These are phyloP conservation scores for Alisma plantagoaquatica DNA, from an alignment of 106 monocot species.

Conservation along the genomic window DNA sequence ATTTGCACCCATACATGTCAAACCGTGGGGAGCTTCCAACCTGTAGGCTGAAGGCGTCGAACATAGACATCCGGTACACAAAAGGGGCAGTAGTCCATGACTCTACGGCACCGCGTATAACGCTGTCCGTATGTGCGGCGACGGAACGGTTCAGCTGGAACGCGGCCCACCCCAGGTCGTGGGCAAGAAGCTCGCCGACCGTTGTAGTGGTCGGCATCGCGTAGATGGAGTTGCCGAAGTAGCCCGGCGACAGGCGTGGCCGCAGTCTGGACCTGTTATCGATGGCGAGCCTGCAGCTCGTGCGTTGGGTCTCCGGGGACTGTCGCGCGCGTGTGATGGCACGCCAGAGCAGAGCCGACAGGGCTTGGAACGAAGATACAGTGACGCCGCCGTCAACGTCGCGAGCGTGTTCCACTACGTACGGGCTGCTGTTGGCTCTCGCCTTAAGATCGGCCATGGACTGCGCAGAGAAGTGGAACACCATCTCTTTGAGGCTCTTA, in stretches of 20 bases:
- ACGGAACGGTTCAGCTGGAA: constrained; percentile 18
- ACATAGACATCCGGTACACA: constrained; percentile 5
- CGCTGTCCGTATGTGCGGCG: constrained; percentile 22
- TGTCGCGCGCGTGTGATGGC: constrained; percentile 36
- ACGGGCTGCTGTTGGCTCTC: constrained; percentile 49
- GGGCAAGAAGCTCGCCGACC: constrained; percentile 33
- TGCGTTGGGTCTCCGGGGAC: constrained; percentile 16
- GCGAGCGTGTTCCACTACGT: constrained; percentile 2
- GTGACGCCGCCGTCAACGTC: neutral
- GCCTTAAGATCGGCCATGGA: constrained; percentile 39
- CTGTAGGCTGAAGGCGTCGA: neutral
- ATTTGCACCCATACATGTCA: constrained; percentile 19
- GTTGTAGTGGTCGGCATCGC: constrained; percentile 13
- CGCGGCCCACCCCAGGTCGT: constrained; percentile 49
- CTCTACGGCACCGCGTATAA: constrained; percentile 11
- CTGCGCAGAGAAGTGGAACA: constrained; percentile 49
- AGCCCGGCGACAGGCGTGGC: constrained; percentile 34
- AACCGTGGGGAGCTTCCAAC: constrained; percentile 25
- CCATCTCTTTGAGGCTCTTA: constrained; percentile 31
- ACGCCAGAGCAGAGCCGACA: constrained; percentile 46
- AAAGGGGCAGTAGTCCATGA: constrained; percentile 11
- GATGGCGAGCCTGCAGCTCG: constrained; percentile 22
- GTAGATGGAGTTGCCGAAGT: constrained; percentile 65
- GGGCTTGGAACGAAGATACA: constrained; percentile 51
- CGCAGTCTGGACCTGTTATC: constrained; percentile 40